Percentiles rank a stretch among this genome's conserved stretches.
Evolutionary conservation across 208 protist species (phyloP).

Genomic region (Strigomonas galati): DNA sequence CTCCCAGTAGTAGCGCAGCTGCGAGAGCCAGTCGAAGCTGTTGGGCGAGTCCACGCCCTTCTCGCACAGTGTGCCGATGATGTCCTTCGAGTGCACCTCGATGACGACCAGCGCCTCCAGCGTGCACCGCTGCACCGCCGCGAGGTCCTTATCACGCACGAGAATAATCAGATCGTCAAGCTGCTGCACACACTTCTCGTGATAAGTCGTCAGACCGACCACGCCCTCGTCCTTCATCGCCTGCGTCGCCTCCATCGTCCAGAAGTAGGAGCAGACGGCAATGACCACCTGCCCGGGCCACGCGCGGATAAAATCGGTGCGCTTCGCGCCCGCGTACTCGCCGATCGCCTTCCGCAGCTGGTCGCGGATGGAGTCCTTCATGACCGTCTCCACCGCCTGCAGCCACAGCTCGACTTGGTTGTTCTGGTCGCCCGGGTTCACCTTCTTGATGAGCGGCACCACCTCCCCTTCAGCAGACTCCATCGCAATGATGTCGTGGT

Average conservation of each 20-base stretch:
- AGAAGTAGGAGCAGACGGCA: slow-evolving; percentile 88
- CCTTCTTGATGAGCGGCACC: slow-evolving; percentile 74
- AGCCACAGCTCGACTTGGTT: slow-evolving; percentile 96
- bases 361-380: slow-evolving; percentile 88
- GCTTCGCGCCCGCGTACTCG: slow-evolving; percentile 72
- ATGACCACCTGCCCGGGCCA: slow-evolving; percentile 95
- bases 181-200: slow-evolving; percentile 85
- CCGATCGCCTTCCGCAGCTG: slow-evolving; percentile 80
- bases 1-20: slow-evolving; percentile 97
- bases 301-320: slow-evolving; percentile 88
- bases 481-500: slow-evolving; percentile 92
- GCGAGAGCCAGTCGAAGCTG: slow-evolving; percentile 96
- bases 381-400: slow-evolving; percentile 88
- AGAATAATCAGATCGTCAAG: slow-evolving; percentile 91
- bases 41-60: slow-evolving; percentile 87
- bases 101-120: slow-evolving; percentile 94
- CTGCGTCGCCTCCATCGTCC: slow-evolving; percentile 93
- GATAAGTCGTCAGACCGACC: slow-evolving; percentile 82
- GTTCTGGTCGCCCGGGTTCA: slow-evolving; percentile 83
- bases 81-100: slow-evolving; percentile 94
- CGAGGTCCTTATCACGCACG: slow-evolving; percentile 87
- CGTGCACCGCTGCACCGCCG: slow-evolving; percentile 83
- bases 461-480: slow-evolving; percentile 89
- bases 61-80: slow-evolving; percentile 89
- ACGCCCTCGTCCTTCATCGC: slow-evolving; percentile 84